Conservation (phyloP, 345 rosid genomes). For the Citrus sinensis region DVS_A1.0 CM039161.1:1528001-1528500, state of each 20-base stretch:
- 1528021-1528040: slow-evolving; percentile 39
- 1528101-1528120: slow-evolving; percentile 47
- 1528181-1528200: slow-evolving; percentile 54
- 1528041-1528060: slow-evolving; percentile 56
- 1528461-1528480: neutral
- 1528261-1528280: slow-evolving; percentile 9
- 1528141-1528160: slow-evolving; percentile 58
- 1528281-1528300: slow-evolving; percentile 19
- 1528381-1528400: slow-evolving; percentile 48
- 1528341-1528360: slow-evolving; percentile 73
- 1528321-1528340: slow-evolving; percentile 68
- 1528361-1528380: slow-evolving; percentile 78
- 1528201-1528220: slow-evolving; percentile 57
- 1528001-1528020: slow-evolving; percentile 40
- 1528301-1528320: slow-evolving; percentile 72
- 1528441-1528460: neutral
- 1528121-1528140: slow-evolving; percentile 51
- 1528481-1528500: neutral
- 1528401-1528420: slow-evolving; percentile 63
- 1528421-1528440: slow-evolving; percentile 68
- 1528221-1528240: slow-evolving; percentile 68
- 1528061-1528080: slow-evolving; percentile 53
- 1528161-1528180: slow-evolving; percentile 51
- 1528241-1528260: slow-evolving; percentile 38
- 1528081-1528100: slow-evolving; percentile 67